A percentile compares a stretch with the other conserved stretches of the same genome.
Evolutionary conservation across 441 rosid species (phyloP).

Genomic region (Eutrema salsugineum): DNA sequence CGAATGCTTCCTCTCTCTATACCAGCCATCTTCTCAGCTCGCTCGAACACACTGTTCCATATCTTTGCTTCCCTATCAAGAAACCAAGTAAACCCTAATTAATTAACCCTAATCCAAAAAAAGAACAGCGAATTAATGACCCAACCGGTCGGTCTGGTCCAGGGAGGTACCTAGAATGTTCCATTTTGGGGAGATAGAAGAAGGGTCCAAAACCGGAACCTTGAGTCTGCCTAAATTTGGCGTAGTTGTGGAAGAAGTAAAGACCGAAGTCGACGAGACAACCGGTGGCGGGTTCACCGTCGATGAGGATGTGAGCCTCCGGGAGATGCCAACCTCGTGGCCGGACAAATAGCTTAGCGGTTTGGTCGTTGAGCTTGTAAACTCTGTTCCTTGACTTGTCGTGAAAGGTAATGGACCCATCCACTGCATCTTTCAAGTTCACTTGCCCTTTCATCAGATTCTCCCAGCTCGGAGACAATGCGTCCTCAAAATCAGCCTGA

Average conservation of each 20-base stretch:
- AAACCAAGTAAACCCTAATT: not conserved
- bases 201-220: conserved; percentile 88
- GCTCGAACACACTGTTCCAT: conserved; percentile 86
- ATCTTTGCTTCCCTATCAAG: conserved; percentile 86
- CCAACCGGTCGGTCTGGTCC: not conserved
- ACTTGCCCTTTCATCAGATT: conserved; percentile 86
- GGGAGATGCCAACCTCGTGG: conserved; percentile 96
- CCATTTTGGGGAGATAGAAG: conserved; percentile 97
- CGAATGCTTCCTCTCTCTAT: conserved; percentile 85
- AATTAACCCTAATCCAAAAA: not conserved
- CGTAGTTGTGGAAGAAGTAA: conserved; percentile 77
- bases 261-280: conserved; percentile 93
- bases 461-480: conserved; percentile 93
- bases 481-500: conserved; percentile 94
- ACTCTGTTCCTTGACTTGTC: conserved; percentile 78
- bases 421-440: conserved; percentile 84
- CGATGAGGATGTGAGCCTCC: conserved; percentile 78
- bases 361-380: conserved; percentile 76
- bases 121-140: not conserved
- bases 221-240: conserved; percentile 58
- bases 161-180: conserved; percentile 63
- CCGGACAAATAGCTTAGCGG: conserved; percentile 85
- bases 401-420: conserved; percentile 70
- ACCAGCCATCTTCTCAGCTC: conserved; percentile 79
- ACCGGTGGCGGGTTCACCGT: conserved; percentile 83